phyloP scores from a whole-genome alignment of 1,284 basidiomycete species.

The Boletus sp. region DNA sequence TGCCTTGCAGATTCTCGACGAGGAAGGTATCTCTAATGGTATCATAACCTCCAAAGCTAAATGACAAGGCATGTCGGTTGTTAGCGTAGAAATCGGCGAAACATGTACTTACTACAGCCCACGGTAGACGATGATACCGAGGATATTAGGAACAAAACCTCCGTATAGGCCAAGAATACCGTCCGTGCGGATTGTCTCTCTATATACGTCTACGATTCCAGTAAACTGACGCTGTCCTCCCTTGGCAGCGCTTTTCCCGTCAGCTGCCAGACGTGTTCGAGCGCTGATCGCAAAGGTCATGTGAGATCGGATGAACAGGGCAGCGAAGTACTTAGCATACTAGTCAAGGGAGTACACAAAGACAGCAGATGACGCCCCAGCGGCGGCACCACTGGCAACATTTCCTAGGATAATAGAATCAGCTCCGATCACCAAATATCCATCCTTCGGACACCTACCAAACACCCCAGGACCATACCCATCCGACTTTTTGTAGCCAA shows the following conservation, averaged over 20 bases:
- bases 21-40: slow-evolving; percentile 53
- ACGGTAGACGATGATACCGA: slow-evolving; percentile 61
- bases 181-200: slow-evolving; percentile 51
- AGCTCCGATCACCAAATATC: neutral
- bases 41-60: slow-evolving; percentile 48
- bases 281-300: slow-evolving; percentile 32
- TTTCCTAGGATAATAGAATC: slow-evolving; percentile 35
- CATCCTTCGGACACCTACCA: slow-evolving; percentile 10
- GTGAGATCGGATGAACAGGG: neutral
- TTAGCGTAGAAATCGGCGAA: neutral
- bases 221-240: slow-evolving; percentile 43
- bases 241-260: slow-evolving; percentile 44
- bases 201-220: slow-evolving; percentile 45
- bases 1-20: slow-evolving; percentile 52
- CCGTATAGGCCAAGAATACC: slow-evolving; percentile 54
- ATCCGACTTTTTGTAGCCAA: slow-evolving; percentile 52
- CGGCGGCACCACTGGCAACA: slow-evolving; percentile 43
- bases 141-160: slow-evolving; percentile 59
- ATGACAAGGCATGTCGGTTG: neutral
- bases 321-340: slow-evolving; percentile 28
- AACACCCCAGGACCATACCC: slow-evolving; percentile 53
- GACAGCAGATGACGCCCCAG: slow-evolving; percentile 46
- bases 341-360: slow-evolving; percentile 65
- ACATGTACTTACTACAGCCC: slow-evolving; percentile 44
- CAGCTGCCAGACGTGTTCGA: slow-evolving; percentile 52